phyloP scores from a whole-genome alignment of 2,329 filamentous ascomycete genomes.

The Sporothrix mexicana region DNA sequence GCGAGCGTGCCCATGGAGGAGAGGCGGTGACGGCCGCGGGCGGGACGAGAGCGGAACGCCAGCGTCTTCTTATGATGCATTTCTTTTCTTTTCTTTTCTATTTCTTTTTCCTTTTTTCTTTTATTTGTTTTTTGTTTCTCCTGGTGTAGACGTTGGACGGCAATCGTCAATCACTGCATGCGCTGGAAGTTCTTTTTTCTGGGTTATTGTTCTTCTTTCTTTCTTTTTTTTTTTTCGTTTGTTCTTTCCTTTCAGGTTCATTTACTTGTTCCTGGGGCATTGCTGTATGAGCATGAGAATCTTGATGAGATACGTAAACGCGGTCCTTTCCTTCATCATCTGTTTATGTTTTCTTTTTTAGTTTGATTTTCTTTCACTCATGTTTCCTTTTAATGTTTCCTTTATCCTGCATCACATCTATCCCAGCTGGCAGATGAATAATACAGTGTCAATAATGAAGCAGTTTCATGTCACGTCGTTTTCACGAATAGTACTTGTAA shows the following conservation, averaged over 20 bases:
- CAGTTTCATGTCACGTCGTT: too few relatives aligned
- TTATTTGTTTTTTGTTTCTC: background rate
- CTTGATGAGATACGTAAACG: conserved; percentile 10
- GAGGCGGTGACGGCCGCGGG: conserved; percentile 45
- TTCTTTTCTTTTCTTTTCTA: background rate
- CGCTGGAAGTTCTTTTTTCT: background rate
- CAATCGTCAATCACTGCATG: conserved; percentile 25
- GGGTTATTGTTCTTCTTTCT: background rate
- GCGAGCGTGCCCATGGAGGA: conserved; percentile 60
- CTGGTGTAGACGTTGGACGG: conserved; percentile 19
- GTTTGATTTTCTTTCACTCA: background rate
- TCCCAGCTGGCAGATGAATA: too few relatives aligned
- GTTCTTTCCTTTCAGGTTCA: too few relatives aligned
- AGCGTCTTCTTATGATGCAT: background rate
- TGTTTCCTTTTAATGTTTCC: background rate
- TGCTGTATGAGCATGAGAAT: background rate
- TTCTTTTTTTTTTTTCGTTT: background rate
- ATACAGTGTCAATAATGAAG: too few relatives aligned
- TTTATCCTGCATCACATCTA: too few relatives aligned
- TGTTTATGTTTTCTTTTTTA: too few relatives aligned
- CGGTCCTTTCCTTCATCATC: background rate
- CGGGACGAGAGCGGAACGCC: background rate
- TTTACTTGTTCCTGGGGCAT: too few relatives aligned
- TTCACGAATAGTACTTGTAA: too few relatives aligned
- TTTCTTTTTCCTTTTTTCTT: background rate